Evolutionary conservation across 768 basidiomycete genomes (phyloP).

Genomic region (Termitomyces sp.): DNA sequence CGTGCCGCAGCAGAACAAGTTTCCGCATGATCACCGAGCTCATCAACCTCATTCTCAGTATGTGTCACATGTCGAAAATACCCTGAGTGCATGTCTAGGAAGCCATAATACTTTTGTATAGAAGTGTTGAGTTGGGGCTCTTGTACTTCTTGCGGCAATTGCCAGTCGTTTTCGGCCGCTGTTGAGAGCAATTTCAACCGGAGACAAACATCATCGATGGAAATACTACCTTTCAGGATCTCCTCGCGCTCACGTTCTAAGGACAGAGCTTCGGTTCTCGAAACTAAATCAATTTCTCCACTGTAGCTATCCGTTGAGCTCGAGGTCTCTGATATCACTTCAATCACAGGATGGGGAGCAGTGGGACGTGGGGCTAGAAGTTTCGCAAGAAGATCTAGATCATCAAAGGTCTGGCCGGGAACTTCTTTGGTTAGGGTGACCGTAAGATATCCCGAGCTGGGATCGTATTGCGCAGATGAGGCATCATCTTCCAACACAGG

Average conservation of each 20-base stretch:
- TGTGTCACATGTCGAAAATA: conserved; percentile 71
- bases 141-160: conserved; percentile 58
- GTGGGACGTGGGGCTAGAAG: conserved; percentile 62
- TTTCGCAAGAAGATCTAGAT: conserved; percentile 75
- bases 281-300: conserved; percentile 35
- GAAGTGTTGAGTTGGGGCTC: conserved; percentile 35
- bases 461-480: conserved; percentile 71
- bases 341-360: conserved; percentile 38
- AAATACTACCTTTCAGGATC: conserved; percentile 45
- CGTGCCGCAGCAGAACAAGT: conserved; percentile 44
- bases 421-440: conserved; percentile 67
- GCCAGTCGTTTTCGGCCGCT: conserved; percentile 82
- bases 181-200: conserved; percentile 6
- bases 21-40: conserved; percentile 67
- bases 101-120: conserved; percentile 59
- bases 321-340: conserved; percentile 41
- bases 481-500: conserved; percentile 60
- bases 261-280: conserved; percentile 37
- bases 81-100: conserved; percentile 67
- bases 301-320: conserved; percentile 3
- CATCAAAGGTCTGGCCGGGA: conserved; percentile 62
- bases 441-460: conserved; percentile 70
- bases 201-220: background rate
- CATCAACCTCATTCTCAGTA: conserved; percentile 78
- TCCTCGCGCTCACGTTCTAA: conserved; percentile 53